Evolutionary conservation across 2,329 filamentous ascomycete species (phyloP).

Genomic region (Grosmannia penicillata): DNA sequence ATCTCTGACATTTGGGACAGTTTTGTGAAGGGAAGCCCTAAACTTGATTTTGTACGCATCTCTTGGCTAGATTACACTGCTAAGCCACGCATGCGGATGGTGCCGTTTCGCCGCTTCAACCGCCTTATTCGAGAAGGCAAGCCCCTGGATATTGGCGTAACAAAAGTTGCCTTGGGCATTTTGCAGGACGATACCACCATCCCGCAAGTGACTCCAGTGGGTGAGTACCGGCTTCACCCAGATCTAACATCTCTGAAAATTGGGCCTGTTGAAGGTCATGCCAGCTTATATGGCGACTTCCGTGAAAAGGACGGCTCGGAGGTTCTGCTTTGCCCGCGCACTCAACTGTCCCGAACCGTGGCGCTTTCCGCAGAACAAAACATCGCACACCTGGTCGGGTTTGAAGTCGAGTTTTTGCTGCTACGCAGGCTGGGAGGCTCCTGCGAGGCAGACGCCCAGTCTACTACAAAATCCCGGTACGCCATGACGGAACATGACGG

Average conservation of each 20-base stretch:
- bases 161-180: slow-evolving; percentile 48
- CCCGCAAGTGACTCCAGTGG: slow-evolving; percentile 38
- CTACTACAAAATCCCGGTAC: slow-evolving; percentile 14
- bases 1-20: slow-evolving; percentile 18
- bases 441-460: no score
- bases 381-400: slow-evolving; percentile 53
- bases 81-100: slow-evolving; percentile 47
- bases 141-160: slow-evolving; percentile 39
- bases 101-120: slow-evolving; percentile 46
- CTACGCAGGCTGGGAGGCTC: slow-evolving; percentile 20
- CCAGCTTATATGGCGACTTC: slow-evolving; percentile 55
- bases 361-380: slow-evolving; percentile 33
- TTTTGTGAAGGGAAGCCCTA: slow-evolving; percentile 32
- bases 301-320: slow-evolving; percentile 35
- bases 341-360: slow-evolving; percentile 41
- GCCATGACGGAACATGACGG: slow-evolving; percentile 38
- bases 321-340: slow-evolving; percentile 48
- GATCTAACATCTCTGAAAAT: slow-evolving; percentile 47
- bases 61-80: slow-evolving; percentile 72
- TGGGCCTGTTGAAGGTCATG: slow-evolving; percentile 44
- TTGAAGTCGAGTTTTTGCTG: slow-evolving; percentile 71
- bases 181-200: slow-evolving; percentile 51
- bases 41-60: slow-evolving; percentile 53
- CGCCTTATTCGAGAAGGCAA: slow-evolving; percentile 30
- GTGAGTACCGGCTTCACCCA: slow-evolving; percentile 51